Evolutionary conservation across 2,329 filamentous ascomycete genomes (phyloP).

Genomic region (Diaporthe citriasiana): DNA sequence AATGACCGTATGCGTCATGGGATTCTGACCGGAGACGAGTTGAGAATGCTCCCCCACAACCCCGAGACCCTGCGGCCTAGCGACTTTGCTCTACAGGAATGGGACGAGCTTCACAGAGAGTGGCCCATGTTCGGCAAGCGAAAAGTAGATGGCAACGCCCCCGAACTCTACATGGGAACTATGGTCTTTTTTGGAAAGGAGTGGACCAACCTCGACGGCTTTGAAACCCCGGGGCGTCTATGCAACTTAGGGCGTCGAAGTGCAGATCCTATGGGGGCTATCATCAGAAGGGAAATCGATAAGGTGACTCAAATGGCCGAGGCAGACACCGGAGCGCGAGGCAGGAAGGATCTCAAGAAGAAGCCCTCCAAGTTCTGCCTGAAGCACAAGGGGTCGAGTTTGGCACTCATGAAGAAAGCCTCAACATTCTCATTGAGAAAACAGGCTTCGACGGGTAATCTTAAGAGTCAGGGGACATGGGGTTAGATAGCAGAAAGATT

Average conservation of each 20-base stretch:
- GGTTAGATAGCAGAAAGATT: neutral
- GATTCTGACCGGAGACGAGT: constrained; percentile 19
- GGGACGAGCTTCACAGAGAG: constrained; percentile 20
- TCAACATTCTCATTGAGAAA: neutral
- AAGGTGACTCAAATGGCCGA: neutral
- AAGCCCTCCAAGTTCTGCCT: neutral
- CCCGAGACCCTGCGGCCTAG: constrained; percentile 13
- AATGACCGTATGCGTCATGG: constrained; percentile 34
- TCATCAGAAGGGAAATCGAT: constrained; percentile 2
- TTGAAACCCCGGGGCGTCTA: neutral
- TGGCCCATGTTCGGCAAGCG: constrained; percentile 34
- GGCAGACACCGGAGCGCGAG: no score
- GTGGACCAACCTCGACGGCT: constrained; percentile 24
- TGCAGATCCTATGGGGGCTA: constrained; percentile 2
- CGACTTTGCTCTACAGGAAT: constrained; percentile 36
- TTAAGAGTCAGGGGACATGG: neutral
- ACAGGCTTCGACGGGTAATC: neutral
- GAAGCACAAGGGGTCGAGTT: neutral
- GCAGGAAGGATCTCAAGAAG: neutral
- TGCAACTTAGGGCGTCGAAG: neutral
- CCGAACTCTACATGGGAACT: constrained; percentile 14
- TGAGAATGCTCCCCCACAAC: neutral
- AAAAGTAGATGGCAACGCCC: neutral
- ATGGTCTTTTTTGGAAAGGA: constrained; percentile 36
- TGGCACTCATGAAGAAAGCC: neutral